A percentile compares a stretch with the other conserved stretches of the same genome.
Conservation (phyloP, 106 monocot genomes). For the Dendrobium chrysotoxum region DNA sequence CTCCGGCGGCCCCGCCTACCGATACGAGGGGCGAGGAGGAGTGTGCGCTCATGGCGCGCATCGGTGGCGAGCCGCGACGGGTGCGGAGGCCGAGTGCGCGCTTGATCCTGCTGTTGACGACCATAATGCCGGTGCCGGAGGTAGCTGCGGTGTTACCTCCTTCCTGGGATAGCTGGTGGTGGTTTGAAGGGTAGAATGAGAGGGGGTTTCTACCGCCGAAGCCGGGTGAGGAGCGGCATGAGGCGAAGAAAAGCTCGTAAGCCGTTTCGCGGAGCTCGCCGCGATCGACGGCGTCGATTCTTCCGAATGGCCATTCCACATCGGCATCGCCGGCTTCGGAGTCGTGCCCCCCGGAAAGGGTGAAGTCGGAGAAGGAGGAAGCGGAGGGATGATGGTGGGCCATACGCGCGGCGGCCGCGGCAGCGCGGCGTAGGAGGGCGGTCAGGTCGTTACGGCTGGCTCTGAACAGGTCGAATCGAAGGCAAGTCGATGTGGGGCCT, state of each 20-base stretch:
- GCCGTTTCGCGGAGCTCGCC: conserved; percentile 77
- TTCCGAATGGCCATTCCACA: conserved; percentile 71
- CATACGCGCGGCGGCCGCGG: conserved; percentile 7
- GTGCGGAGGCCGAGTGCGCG: conserved; percentile 42
- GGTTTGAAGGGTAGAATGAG: conserved; percentile 12
- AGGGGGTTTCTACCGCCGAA: conserved; percentile 29
- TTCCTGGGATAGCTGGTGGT: conserved; percentile 7
- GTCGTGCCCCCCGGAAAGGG: conserved; percentile 3
- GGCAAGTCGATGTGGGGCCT: not conserved
- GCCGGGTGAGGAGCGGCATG: conserved; percentile 62
- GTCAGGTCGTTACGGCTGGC: too few species aligned
- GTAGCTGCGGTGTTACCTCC: not conserved
- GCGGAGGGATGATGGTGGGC: conserved; percentile 13
- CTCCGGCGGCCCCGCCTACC: not conserved
- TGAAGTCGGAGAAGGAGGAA: conserved; percentile 18
- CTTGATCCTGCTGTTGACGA: conserved; percentile 47
- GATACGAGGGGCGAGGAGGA: not conserved
- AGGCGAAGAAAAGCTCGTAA: conserved; percentile 82
- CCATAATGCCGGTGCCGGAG: conserved; percentile 28
- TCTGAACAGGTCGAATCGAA: not conserved
- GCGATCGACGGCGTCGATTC: conserved; percentile 36
- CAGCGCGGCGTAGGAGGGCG: not conserved
- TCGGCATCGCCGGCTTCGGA: conserved; percentile 21
- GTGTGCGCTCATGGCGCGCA: conserved; percentile 18
- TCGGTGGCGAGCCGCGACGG: conserved; percentile 25